Base-by-base conservation (phyloP, 202 grass and related monocot genomes). In the Bolboschoenoplectus hybrid region DNA sequence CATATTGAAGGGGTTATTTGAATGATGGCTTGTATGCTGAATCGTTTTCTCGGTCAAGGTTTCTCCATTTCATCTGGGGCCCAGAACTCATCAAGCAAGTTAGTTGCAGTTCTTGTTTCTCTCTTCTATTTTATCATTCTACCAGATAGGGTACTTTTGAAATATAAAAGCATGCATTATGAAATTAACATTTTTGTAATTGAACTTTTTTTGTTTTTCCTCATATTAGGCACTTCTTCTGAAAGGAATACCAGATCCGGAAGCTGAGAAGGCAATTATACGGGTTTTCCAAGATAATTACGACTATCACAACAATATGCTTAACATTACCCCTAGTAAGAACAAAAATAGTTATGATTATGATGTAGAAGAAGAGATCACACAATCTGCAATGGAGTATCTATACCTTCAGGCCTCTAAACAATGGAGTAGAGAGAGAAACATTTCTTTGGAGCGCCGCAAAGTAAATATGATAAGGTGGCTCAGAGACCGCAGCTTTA, bases 281-380 rank as follows among this genome's bases (percentile, higher is more conserved):
- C 17, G 1, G n/a, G 72, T 75, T 75, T 75, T 75, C 19, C 46
- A 50, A 52, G 47, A 53, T 53, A 75, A 75, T 50, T 74, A 74
- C 2, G 70, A 74, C n/a, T 74, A 74, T 50, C 45, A 74, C 68
- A 72, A 72, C 68, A 72, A 72, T 9, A 72, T 72, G 68, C 68
- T 72, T 45, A 43, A 44, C 39, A 43, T 70, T 46, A 72, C 41
- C 17, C 46, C 13, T 19, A 72, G 16, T 72, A 72, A 72, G 70
- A 50, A 74, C n/a, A 74, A 11, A n/a, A 26, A 49, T 74, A 51
- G 16, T 74, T 74, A 74, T 50, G 45, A 32, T 74, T 51, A 74
- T 74, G 70, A 74, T 74, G 43, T 74, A 74, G 70, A 74, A 51
- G 70, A 74, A 72, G 68, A 72, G 70, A 74, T 74, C 19, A 51